These are phyloP conservation scores for Populus simonii DNA, from an alignment of 345 rosid genomes.

Conservation along the genomic window DNA sequence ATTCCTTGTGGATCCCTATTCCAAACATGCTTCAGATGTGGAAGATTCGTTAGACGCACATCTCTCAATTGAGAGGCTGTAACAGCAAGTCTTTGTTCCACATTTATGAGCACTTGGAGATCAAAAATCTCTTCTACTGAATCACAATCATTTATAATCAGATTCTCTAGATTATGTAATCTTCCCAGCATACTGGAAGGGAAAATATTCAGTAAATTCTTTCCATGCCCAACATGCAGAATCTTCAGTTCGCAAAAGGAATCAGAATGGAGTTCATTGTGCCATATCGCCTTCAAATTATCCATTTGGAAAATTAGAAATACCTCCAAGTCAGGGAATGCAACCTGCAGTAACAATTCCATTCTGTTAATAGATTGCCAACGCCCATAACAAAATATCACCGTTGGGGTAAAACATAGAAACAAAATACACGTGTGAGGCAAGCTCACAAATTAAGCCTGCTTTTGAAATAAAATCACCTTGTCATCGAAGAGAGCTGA, in stretches of 20 bases:
- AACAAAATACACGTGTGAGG: too few relatives aligned
- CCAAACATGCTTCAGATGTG: conserved; percentile 9
- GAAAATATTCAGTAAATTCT: neutral
- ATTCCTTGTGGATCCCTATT: conserved; percentile 1
- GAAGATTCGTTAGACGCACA: neutral
- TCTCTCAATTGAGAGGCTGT: neutral
- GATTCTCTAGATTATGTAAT: neutral
- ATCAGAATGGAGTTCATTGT: conserved; percentile 6
- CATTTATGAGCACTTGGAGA: neutral
- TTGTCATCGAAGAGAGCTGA: conserved; percentile 4
- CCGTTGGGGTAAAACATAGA: too few relatives aligned
- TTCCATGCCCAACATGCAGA: neutral
- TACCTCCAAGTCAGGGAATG: conserved; percentile 23
- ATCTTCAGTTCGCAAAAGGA: conserved; percentile 13
- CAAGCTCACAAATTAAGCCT: too few relatives aligned
- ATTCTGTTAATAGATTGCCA: neutral
- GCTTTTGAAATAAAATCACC: too few relatives aligned
- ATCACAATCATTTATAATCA: neutral
- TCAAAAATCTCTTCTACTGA: conserved; percentile 19
- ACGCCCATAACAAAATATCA: too few relatives aligned
- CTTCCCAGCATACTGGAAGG: conserved; percentile 1
- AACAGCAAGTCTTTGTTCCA: neutral
- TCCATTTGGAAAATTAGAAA: conserved; percentile 9
- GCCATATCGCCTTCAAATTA: conserved; percentile 21
- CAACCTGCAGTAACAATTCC: conserved; percentile 10